Evolutionary conservation across 179 eudicot genomes (phyloP), one percentile per base, ranked within the genome.

Genomic region (Silene vulgaris): DNA sequence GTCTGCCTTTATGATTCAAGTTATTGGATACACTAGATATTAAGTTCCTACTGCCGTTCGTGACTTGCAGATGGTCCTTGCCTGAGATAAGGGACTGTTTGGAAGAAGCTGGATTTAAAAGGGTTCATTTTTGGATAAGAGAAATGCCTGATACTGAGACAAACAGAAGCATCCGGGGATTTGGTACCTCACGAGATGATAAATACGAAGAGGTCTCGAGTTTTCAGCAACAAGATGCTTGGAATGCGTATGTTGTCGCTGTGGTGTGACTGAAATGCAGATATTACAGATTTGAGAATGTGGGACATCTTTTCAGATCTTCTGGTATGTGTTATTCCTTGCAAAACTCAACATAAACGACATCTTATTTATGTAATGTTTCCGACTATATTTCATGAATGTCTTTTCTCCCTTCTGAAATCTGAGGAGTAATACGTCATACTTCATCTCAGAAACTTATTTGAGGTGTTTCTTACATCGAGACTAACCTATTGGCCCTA

Each of bases 171-270:
- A 86, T 80, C 8, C 78, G 83, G 30, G 98, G 98, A 50, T 87
- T 89, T 23, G 93, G 91, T 21, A 71, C 80, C 56, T 85, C 90
- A n/a, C 84, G 85, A 78, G 94, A 94, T 69, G 85, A 86, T 76
- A 92, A 90, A 79, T 94, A 90, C 74, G 92, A 89, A 88, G 97
- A 92, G 80, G 91, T 83, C 64, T 79, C 89, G 1, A 94, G 90
- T 85, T 94, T 94, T 75, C 88, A 83, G 74, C 98, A 94, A 72
- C 88, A 80, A 79, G 97, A 92, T 85, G 92, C 98, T 40, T 94
- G 98, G 97, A 94, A 94, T 64, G 98, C 98, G 0, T 94, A 94
- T 73, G 75, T 94, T 35, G 98, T 94, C 12, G 98, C 87, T 72
- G 94, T 90, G 78, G 89, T 87, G 23, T 90, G 86, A 87, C 29